Evolutionary conservation across 768 basidiomycete species (phyloP).

Genomic region (Agrocybe praecox): DNA sequence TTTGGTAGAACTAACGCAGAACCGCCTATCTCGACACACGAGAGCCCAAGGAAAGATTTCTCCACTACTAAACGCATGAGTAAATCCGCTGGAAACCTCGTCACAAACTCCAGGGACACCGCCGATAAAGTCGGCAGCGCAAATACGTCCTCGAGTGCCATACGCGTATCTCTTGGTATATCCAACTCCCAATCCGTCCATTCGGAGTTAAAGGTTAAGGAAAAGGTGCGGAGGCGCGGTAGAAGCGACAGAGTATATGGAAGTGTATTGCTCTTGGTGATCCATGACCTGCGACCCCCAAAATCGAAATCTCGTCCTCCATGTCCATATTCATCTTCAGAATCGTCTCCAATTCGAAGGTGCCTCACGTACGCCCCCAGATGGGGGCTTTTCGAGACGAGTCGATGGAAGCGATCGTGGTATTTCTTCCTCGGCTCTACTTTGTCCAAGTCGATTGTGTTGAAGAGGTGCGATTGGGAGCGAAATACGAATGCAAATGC

Average conservation of each 20-base stretch:
- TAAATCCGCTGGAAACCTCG: slow-evolving; percentile 11
- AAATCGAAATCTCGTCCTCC: not conserved
- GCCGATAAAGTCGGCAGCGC: slow-evolving; percentile 9
- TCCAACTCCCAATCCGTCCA: slow-evolving; percentile 14
- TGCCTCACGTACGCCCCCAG: slow-evolving; percentile 19
- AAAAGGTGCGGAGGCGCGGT: slow-evolving; percentile 15
- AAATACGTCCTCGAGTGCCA: slow-evolving; percentile 10
- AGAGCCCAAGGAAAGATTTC: slow-evolving; percentile 14
- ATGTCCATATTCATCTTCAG: slow-evolving; percentile 19
- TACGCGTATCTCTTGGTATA: slow-evolving; percentile 9
- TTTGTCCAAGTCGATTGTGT: slow-evolving; percentile 15
- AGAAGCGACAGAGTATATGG: slow-evolving; percentile 15
- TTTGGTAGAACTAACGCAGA: not conserved
- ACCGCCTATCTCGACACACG: slow-evolving; percentile 20
- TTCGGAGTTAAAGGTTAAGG: slow-evolving; percentile 22
- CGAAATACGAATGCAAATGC: slow-evolving; percentile 17
- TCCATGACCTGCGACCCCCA: not conserved
- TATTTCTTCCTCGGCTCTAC: slow-evolving; percentile 13
- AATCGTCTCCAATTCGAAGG: slow-evolving; percentile 21
- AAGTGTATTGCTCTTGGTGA: slow-evolving; percentile 8
- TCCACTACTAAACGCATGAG: slow-evolving; percentile 9
- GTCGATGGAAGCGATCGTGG: slow-evolving; percentile 18
- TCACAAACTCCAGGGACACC: slow-evolving; percentile 21
- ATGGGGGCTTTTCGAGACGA: slow-evolving; percentile 15
- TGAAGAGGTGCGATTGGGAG: slow-evolving; percentile 21